Evolutionary conservation across 768 basidiomycete species (phyloP), one percentile per base, ranked within the genome.

Genomic region (Hydnomerulius pinastri): DNA sequence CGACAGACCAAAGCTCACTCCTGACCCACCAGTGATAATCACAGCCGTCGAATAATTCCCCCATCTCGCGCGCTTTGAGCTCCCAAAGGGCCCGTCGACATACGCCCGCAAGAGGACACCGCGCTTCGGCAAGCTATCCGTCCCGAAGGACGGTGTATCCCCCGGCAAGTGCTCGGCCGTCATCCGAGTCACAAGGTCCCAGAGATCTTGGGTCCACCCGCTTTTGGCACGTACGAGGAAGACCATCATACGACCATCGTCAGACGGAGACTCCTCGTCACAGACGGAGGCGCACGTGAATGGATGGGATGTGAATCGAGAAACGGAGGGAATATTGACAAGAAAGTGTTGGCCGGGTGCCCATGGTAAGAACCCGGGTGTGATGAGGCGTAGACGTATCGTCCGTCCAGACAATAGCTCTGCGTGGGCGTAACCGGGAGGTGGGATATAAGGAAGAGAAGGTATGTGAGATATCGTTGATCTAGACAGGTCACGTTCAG

Each of bases 291-390:
- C 81, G 52, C 79, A 80, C 0, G 90, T 90, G 66, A 90, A 91
- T 2, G 89, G 89, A 59, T 91, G 89, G 4, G 79, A 76, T 21
- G 80, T 77, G 59, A 84, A 73, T 28, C 68, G 71, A 3, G 83
- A 83, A 23, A 92, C 71, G 25, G 77, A 76, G 0, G 90, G 88
- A 17, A 90, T 73, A 44, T 73, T 79, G 52, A 92, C 73, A 20
- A 86, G 73, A 58, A 90, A 82, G 64, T 88, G 85, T 65, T 91
- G 90, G n/a, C 89, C 90, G 2, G 89, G 82, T 1, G 81, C 77
- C 89, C 89, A 91, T 0, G 73, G 65, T 42, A 86, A 63, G 43
- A 75, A 77, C 2, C 77, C 75, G 0, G 83, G 76, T 0, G 85
- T 73, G 47, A 81, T 70, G 33, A 90, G 69, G 0, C 83, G 81